These are phyloP conservation scores for Pseudogymnoascus sp. DNA, from an alignment of 2,329 filamentous ascomycete species.

Conservation along the genomic window DNA sequence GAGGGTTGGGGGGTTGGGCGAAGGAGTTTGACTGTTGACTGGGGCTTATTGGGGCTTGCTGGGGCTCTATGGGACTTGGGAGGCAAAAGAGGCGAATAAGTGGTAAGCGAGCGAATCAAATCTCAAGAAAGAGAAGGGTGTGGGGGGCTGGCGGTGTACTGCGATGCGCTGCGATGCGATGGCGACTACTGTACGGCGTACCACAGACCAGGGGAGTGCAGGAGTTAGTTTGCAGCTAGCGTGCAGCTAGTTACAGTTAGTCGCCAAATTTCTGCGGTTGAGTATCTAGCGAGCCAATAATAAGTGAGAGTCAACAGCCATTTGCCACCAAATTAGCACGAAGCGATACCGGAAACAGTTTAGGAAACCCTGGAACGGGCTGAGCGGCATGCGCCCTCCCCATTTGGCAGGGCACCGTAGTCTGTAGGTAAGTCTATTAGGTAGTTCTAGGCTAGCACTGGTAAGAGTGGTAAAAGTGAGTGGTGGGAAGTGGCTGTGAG, in stretches of 20 bases:
- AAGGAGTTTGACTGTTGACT: background rate
- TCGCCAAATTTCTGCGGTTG: background rate
- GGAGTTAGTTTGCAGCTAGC: background rate
- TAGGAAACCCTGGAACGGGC: constrained; percentile 3
- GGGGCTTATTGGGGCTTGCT: background rate
- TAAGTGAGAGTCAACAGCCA: background rate
- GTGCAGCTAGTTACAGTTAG: background rate
- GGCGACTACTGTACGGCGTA: constrained; percentile 4
- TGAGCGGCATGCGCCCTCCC: constrained; percentile 1
- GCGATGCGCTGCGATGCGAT: background rate
- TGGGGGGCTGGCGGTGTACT: background rate
- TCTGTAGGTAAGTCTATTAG: no score
- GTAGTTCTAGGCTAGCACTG: no score
- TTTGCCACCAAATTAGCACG: constrained; percentile 3
- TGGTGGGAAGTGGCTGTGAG: no score
- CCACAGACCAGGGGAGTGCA: constrained; percentile 1
- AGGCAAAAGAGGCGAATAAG: background rate
- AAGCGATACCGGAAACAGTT: background rate
- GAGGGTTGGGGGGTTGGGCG: background rate
- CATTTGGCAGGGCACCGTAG: background rate
- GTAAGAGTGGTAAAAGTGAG: no score
- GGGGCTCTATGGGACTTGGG: background rate
- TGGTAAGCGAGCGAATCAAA: background rate
- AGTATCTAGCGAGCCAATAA: background rate
- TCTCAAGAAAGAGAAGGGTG: background rate